phyloP scores from a whole-genome alignment of 768 basidiomycete species.

The Mycena rebaudengoi region DNA sequence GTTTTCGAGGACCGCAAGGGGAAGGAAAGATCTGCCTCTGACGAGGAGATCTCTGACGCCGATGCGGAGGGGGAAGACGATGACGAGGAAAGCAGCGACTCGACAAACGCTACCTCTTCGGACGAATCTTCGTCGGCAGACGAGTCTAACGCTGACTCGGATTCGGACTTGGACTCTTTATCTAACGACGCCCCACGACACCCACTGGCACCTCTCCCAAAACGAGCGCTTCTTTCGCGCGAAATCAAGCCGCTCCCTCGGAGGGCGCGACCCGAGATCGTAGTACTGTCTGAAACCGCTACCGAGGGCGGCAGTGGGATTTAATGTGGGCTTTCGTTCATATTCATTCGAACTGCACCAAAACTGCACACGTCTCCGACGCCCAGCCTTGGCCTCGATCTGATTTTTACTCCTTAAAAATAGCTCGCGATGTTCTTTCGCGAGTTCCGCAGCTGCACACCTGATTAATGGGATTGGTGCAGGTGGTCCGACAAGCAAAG shows the following conservation, averaged over 20 bases:
- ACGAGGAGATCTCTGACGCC: background rate
- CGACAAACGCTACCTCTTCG: too few relatives aligned
- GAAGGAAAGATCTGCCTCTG: conserved; percentile 1
- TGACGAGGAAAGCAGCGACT: too few relatives aligned
- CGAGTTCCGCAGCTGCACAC: too few relatives aligned
- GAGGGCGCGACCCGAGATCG: conserved; percentile 9
- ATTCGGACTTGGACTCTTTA: background rate
- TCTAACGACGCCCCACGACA: background rate
- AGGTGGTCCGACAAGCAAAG: too few relatives aligned
- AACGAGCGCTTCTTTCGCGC: conserved; percentile 16
- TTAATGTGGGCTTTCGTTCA: too few relatives aligned
- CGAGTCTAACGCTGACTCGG: background rate
- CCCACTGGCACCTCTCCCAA: conserved; percentile 12
- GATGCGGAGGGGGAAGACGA: background rate
- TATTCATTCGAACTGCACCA: too few relatives aligned
- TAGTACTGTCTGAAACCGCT: conserved; percentile 13
- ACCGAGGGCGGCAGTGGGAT: too few relatives aligned
- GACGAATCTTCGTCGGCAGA: conserved; percentile 4
- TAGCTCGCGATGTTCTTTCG: too few relatives aligned
- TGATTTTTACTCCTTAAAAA: too few relatives aligned
- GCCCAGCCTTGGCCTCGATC: too few relatives aligned
- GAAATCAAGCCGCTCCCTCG: conserved; percentile 6
- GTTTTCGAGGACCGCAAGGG: conserved; percentile 43
- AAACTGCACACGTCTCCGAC: too few relatives aligned
- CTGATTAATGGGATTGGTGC: too few relatives aligned